These are phyloP conservation scores for Fragaria iinumae DNA, from an alignment of 306 rosid species.

Conservation along the genomic window DNA sequence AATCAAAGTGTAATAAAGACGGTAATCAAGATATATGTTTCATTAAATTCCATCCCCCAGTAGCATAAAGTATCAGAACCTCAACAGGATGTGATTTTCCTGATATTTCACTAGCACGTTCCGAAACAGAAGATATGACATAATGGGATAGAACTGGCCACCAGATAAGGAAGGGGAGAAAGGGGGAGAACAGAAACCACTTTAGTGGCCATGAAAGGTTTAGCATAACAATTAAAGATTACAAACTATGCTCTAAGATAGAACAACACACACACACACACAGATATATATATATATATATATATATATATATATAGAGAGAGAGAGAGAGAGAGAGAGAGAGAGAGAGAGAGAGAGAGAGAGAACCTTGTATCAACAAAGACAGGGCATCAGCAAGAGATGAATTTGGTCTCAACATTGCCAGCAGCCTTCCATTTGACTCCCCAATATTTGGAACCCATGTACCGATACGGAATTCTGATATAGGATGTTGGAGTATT, in stretches of 20 bases:
- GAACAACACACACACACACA: neutral
- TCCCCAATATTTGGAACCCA: conserved; percentile 86
- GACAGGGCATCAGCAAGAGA: conserved; percentile 65
- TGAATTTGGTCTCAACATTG: conserved; percentile 69
- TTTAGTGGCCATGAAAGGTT: neutral
- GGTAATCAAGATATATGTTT: neutral
- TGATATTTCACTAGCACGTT: neutral
- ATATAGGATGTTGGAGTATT: conserved; percentile 71
- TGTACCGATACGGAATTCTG: conserved; percentile 70
- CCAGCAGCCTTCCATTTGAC: conserved; percentile 56
- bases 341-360: conserved; percentile 23
- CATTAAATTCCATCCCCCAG: conserved; percentile 5
- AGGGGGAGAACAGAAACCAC: neutral
- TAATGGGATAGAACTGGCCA: neutral
- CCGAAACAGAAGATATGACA: neutral
- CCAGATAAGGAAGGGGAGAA: neutral
- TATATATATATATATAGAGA: neutral
- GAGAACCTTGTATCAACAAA: conserved; percentile 66
- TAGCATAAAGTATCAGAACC: neutral
- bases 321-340: no score
- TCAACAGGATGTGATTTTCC: neutral
- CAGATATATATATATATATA: no score
- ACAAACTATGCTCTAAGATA: neutral
- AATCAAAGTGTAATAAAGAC: neutral
- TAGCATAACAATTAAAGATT: conserved; percentile 2